A percentile compares a stretch with the other conserved stretches of the same genome.
Conservation (phyloP, 2,329 filamentous ascomycete species). For the Aureobasidium namibiae region DNA sequence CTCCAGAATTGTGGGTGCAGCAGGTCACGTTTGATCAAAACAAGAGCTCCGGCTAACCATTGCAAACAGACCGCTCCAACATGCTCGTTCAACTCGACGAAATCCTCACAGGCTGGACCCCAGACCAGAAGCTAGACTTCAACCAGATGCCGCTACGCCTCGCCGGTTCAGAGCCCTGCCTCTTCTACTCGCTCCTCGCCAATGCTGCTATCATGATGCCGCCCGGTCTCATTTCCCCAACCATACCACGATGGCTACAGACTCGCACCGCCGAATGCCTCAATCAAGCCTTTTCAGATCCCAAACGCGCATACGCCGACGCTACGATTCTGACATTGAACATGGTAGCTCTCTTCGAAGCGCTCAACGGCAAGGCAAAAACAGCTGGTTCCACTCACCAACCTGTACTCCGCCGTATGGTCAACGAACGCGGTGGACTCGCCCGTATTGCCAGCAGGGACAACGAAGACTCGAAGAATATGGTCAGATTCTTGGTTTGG, state of each 20-base stretch:
- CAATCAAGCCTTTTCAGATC: background rate
- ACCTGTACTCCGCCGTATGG: background rate
- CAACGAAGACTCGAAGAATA: background rate
- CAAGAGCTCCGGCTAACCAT: background rate
- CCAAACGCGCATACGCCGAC: background rate
- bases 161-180: background rate
- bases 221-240: background rate
- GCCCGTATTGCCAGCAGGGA: background rate
- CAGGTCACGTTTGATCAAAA: background rate
- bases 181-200: slow-evolving; percentile 4
- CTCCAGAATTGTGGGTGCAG: slow-evolving; percentile 1
- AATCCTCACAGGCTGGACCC: background rate
- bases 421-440: background rate
- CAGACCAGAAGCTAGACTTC: background rate
- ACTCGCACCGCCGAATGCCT: background rate
- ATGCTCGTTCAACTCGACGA: slow-evolving; percentile 5
- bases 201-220: slow-evolving; percentile 6
- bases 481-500: slow-evolving; percentile 5
- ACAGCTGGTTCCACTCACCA: background rate
- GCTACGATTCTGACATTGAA: background rate
- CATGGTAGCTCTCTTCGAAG: slow-evolving; percentile 5
- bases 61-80: background rate
- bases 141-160: background rate
- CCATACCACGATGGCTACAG: background rate
- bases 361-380: background rate